Percentiles rank a stretch among this genome's conserved stretches.
Conservation (phyloP, 2,329 filamentous ascomycete genomes). For the Colletotrichum cereale region DNA sequence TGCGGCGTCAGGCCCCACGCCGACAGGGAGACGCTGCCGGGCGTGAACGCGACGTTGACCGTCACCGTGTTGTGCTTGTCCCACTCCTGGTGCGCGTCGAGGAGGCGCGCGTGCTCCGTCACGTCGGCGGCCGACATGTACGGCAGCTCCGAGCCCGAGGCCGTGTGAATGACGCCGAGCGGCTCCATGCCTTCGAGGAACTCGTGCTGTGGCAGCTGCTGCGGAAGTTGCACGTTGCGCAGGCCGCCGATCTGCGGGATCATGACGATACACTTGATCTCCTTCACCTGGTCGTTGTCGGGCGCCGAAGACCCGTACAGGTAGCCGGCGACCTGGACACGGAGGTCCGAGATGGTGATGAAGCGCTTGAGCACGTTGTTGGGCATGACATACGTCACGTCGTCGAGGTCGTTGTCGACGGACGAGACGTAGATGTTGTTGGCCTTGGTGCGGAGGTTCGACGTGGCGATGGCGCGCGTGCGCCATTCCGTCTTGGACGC, state of each 20-base stretch:
- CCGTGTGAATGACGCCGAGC: constrained; percentile 93
- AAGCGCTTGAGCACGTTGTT: constrained; percentile 99
- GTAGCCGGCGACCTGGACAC: constrained; percentile 96
- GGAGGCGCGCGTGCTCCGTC: constrained; percentile 91
- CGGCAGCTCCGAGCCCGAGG: constrained; percentile 92
- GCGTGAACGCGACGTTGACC: constrained; percentile 96
- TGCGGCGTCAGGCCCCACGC: constrained; percentile 93
- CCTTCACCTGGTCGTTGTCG: constrained; percentile 97
- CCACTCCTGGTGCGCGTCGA: constrained; percentile 82
- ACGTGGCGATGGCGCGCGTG: constrained; percentile 94
- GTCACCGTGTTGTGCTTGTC: constrained; percentile 91
- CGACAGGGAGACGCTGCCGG: constrained; percentile 92
- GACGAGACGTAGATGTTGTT: constrained; percentile 99
- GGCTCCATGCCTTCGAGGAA: constrained; percentile 89
- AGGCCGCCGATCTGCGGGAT: constrained; percentile 95
- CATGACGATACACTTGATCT: constrained; percentile 97
- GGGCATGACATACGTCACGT: constrained; percentile 97
- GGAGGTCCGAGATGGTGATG: constrained; percentile 95
- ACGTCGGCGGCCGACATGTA: constrained; percentile 98
- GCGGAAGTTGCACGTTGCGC: constrained; percentile 90
- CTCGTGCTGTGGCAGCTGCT: constrained; percentile 91
- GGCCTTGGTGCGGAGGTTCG: constrained; percentile 90
- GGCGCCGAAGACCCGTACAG: constrained; percentile 92
- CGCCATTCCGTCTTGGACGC: constrained; percentile 99
- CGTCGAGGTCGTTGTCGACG: constrained; percentile 90